Conservation (phyloP, 139 green algal genomes). For the Ettlia oleoabundans region DNA sequence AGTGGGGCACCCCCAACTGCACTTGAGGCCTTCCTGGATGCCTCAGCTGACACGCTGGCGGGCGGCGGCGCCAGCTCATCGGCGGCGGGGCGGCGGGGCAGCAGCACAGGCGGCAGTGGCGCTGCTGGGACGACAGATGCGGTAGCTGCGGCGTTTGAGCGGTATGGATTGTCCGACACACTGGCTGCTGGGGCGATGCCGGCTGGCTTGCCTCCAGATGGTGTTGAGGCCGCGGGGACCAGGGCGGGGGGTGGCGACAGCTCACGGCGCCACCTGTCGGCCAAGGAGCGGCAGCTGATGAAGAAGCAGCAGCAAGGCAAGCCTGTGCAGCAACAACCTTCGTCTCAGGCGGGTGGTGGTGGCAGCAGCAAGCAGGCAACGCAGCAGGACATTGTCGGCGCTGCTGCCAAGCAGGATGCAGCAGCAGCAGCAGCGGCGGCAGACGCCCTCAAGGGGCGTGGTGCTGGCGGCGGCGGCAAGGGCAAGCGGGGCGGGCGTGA, state of each 20-base stretch:
- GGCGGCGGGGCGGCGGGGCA: slow-evolving; percentile 13
- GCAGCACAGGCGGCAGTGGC: slow-evolving; percentile 11
- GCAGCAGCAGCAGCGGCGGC: slow-evolving; percentile 18
- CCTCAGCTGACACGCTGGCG: slow-evolving; percentile 55
- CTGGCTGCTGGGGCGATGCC: background rate
- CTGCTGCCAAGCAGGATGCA: slow-evolving; percentile 27
- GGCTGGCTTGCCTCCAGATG: background rate
- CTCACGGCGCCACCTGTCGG: slow-evolving; percentile 64
- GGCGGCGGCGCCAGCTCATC: slow-evolving; percentile 18
- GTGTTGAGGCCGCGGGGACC: background rate
- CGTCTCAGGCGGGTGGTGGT: background rate
- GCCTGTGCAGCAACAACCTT: background rate
- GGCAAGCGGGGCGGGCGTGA: slow-evolving; percentile 74
- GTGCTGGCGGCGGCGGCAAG: slow-evolving; percentile 65
- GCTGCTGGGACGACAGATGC: background rate
- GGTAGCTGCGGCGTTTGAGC: slow-evolving; percentile 22
- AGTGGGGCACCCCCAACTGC: slow-evolving; percentile 18
- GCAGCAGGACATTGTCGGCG: slow-evolving; percentile 1
- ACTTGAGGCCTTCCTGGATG: slow-evolving; percentile 75
- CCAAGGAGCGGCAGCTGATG: slow-evolving; percentile 65
- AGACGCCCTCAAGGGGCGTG: background rate
- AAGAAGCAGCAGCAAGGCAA: slow-evolving; percentile 59
- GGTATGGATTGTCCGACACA: slow-evolving; percentile 52
- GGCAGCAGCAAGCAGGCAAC: slow-evolving; percentile 9
- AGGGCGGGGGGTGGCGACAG: slow-evolving; percentile 4